Percentiles rank a stretch among this genome's conserved stretches.
Evolutionary conservation across 768 basidiomycete species (phyloP).

Genomic region (Suillus americanus): DNA sequence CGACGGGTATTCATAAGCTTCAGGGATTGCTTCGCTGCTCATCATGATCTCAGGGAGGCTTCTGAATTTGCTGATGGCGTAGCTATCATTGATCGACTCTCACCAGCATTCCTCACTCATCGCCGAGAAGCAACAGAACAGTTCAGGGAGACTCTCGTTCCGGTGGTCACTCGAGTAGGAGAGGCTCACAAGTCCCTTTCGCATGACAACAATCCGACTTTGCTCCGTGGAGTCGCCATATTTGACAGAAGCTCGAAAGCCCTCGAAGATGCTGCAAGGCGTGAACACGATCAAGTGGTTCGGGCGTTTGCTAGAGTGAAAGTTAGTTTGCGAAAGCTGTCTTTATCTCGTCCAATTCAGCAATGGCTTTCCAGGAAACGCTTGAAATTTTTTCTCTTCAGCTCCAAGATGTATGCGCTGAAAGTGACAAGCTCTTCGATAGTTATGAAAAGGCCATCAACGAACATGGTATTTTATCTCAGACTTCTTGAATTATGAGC

Average conservation of each 20-base stretch:
- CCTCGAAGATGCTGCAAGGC: constrained; percentile 45
- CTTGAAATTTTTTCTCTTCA: constrained; percentile 42
- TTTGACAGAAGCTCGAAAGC: constrained; percentile 58
- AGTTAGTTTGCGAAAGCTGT: constrained; percentile 33
- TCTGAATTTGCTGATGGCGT: constrained; percentile 42
- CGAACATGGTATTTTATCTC: constrained; percentile 43
- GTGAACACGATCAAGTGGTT: constrained; percentile 43
- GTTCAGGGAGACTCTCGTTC: constrained; percentile 34
- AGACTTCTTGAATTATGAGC: constrained; percentile 1
- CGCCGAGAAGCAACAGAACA: constrained; percentile 25
- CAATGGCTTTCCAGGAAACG: constrained; percentile 34
- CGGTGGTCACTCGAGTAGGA: constrained; percentile 33
- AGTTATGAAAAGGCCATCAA: constrained; percentile 45
- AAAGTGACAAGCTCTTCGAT: constrained; percentile 51
- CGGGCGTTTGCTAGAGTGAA: constrained; percentile 40
- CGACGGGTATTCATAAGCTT: constrained; percentile 11
- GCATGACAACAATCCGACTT: constrained; percentile 31
- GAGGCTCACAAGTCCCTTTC: constrained; percentile 37
- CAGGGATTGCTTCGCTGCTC: background rate
- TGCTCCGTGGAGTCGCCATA: constrained; percentile 42
- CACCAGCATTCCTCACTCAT: constrained; percentile 36
- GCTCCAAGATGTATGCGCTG: constrained; percentile 47
- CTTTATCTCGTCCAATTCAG: constrained; percentile 15
- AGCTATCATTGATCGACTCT: constrained; percentile 49
- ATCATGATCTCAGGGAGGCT: constrained; percentile 29